phyloP scores from a whole-genome alignment of 208 protist genomes.

The Leishmania major region DNA sequence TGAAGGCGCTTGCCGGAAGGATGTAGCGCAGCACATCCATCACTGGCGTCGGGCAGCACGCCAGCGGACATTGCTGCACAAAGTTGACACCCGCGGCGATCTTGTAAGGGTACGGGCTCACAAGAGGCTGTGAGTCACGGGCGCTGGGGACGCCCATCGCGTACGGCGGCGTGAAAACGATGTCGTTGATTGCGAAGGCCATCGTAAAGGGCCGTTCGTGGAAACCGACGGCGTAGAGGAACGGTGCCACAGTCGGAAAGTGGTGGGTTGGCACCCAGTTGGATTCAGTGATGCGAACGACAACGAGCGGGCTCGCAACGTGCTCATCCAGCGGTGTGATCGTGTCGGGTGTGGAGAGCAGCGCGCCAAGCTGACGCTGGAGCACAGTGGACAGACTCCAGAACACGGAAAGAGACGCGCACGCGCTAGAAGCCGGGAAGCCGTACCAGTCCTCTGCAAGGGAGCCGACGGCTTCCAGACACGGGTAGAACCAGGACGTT shows the following conservation, averaged over 20 bases:
- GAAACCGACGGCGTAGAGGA: conserved; percentile 59
- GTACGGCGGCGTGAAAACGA: conserved; percentile 66
- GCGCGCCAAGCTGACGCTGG: conserved; percentile 47
- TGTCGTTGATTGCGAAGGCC: conserved; percentile 76
- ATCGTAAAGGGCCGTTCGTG: conserved; percentile 32
- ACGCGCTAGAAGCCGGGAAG: conserved; percentile 33
- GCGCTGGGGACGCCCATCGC: conserved; percentile 42
- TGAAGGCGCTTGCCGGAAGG: conserved; percentile 46
- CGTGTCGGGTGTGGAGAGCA: conserved; percentile 17
- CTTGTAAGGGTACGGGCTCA: conserved; percentile 49
- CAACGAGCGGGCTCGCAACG: conserved; percentile 70
- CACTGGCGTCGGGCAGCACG: conserved; percentile 55
- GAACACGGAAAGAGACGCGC: conserved; percentile 55
- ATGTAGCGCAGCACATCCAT: conserved; percentile 56
- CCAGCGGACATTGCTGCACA: conserved; percentile 50
- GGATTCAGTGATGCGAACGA: conserved; percentile 40
- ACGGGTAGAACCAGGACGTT: conserved; percentile 78
- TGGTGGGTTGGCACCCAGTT: conserved; percentile 52
- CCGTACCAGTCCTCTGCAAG: conserved; percentile 57
- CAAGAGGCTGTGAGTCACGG: conserved; percentile 36
- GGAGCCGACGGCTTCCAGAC: conserved; percentile 43
- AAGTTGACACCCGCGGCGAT: conserved; percentile 80
- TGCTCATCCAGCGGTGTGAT: conserved; percentile 67
- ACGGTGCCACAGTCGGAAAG: conserved; percentile 56
- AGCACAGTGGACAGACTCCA: conserved; percentile 80